These are phyloP conservation scores for Knoxia roxburghii DNA, from an alignment of 257 asterid genomes.

Conservation along the genomic window DNA sequence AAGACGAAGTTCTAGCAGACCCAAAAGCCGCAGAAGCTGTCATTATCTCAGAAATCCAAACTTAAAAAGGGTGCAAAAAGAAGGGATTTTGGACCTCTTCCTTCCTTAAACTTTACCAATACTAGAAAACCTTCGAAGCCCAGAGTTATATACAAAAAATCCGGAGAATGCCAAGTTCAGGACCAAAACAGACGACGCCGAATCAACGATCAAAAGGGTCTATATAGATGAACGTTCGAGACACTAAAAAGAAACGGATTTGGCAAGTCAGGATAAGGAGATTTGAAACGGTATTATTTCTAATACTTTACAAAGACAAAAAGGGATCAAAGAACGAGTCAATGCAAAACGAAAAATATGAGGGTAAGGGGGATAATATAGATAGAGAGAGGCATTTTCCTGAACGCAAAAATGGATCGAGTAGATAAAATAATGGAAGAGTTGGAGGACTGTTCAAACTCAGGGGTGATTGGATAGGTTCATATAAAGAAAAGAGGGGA, in stretches of 20 bases:
- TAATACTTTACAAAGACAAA: too few species aligned
- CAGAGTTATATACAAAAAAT: not conserved
- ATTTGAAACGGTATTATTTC: too few species aligned
- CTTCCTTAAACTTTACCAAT: too few species aligned
- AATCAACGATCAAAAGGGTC: constrained; percentile 2
- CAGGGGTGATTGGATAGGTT: not conserved
- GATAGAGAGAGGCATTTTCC: too few species aligned
- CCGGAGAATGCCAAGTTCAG: too few species aligned
- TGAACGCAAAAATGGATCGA: not conserved
- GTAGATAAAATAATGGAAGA: not conserved
- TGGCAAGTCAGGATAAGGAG: not conserved
- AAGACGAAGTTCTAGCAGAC: constrained; percentile 32
- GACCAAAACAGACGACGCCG: not conserved
- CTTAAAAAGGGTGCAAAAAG: too few species aligned
- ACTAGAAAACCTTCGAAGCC: too few species aligned
- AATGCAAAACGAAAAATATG: not conserved
- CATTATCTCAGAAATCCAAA: constrained; percentile 26
- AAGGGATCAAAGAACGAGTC: not conserved
- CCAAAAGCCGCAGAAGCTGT: constrained; percentile 42
- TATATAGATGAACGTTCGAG: not conserved
- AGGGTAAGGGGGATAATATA: too few species aligned
- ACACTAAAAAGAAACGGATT: too few species aligned
- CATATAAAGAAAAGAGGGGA: too few species aligned
- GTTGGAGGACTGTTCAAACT: not conserved
- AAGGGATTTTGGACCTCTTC: too few species aligned